Conservation (phyloP, 345 rosid species). For the Eutrema japonicum region DNA sequence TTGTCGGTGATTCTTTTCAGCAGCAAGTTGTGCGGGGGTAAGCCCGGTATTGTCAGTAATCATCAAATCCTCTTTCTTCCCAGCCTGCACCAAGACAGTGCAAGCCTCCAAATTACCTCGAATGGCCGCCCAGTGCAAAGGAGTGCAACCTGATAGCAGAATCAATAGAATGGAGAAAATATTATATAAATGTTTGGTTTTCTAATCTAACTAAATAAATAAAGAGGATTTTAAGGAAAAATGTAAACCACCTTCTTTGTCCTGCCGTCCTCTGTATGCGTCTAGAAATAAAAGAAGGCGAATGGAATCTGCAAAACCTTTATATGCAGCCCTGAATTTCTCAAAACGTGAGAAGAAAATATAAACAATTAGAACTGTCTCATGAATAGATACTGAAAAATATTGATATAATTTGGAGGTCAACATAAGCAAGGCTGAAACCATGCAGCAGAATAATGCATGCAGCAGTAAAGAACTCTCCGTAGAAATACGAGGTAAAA, state of each 20-base stretch:
- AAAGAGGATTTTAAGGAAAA: slow-evolving; percentile 17
- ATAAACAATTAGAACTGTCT: slow-evolving; percentile 19
- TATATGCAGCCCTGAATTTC: slow-evolving; percentile 95
- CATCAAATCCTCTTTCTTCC: slow-evolving; percentile 89
- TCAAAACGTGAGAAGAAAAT: slow-evolving; percentile 48
- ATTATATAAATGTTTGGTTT: neutral
- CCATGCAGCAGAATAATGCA: slow-evolving; percentile 10
- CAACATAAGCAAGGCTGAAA: slow-evolving; percentile 23
- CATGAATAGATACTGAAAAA: slow-evolving; percentile 5
- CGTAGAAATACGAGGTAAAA: neutral
- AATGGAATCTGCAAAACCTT: slow-evolving; percentile 95
- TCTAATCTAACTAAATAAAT: neutral
- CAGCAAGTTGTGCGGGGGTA: slow-evolving; percentile 99
- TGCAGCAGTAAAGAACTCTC: slow-evolving; percentile 6
- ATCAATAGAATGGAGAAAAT: slow-evolving; percentile 14
- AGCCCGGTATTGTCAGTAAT: slow-evolving; percentile 91
- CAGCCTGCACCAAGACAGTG: slow-evolving; percentile 97
- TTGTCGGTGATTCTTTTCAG: slow-evolving; percentile 97
- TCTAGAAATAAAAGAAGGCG: slow-evolving; percentile 92
- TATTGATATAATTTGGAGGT: neutral
- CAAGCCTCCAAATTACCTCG: slow-evolving; percentile 99
- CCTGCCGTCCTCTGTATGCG: slow-evolving; percentile 94
- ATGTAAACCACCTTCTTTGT: slow-evolving; percentile 74
- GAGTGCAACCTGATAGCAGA: slow-evolving; percentile 80
- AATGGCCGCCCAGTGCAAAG: slow-evolving; percentile 99